Evolutionary conservation across 495 filamentous ascomycete species (phyloP).

Genomic region (Hapsidospora chrysogenum): DNA sequence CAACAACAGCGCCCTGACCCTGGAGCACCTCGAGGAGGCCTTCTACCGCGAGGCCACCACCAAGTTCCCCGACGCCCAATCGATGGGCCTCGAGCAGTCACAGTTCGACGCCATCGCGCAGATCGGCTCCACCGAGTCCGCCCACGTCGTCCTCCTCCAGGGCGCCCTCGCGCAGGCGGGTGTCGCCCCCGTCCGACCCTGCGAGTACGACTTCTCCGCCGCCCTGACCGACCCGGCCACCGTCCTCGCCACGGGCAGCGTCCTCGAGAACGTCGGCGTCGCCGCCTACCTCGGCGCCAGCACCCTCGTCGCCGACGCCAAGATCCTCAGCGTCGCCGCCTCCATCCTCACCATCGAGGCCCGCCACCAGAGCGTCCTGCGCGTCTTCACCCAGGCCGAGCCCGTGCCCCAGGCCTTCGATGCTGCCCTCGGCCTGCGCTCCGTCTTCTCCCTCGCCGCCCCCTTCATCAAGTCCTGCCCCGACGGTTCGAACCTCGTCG

Average conservation of each 20-base stretch:
- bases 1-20: slow-evolving; percentile 40
- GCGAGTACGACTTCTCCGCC: slow-evolving; percentile 48
- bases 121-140: slow-evolving; percentile 31
- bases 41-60: slow-evolving; percentile 48
- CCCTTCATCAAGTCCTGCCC: slow-evolving; percentile 46
- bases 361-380: slow-evolving; percentile 44
- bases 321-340: slow-evolving; percentile 37
- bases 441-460: slow-evolving; percentile 47
- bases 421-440: slow-evolving; percentile 35
- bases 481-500: slow-evolving; percentile 34
- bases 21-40: slow-evolving; percentile 44
- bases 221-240: slow-evolving; percentile 38
- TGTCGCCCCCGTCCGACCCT: slow-evolving; percentile 37
- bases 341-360: slow-evolving; percentile 44
- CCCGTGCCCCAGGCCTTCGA: slow-evolving; percentile 45
- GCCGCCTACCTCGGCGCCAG: slow-evolving; percentile 47
- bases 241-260: slow-evolving; percentile 42
- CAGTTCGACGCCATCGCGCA: slow-evolving; percentile 20
- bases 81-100: slow-evolving; percentile 16
- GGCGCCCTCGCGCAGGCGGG: slow-evolving; percentile 35
- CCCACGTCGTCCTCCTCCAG: slow-evolving; percentile 40
- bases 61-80: slow-evolving; percentile 32
- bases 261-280: slow-evolving; percentile 46
- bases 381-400: slow-evolving; percentile 23
- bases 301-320: slow-evolving; percentile 31